Conservation (phyloP, 257 asterid species). For the Plectranthus barbatus region DNA sequence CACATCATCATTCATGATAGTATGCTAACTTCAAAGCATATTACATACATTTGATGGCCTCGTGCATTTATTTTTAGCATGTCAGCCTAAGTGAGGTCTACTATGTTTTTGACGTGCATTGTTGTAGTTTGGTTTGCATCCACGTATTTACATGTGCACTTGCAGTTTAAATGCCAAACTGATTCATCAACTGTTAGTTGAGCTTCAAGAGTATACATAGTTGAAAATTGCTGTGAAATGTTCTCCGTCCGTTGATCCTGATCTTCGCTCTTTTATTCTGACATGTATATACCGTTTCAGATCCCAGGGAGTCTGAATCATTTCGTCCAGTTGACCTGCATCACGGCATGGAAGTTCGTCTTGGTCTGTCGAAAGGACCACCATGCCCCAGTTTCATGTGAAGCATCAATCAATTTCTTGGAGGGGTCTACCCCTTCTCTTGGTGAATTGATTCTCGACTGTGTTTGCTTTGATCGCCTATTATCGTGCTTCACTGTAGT, state of each 20-base stretch:
- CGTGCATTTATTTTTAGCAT: neutral
- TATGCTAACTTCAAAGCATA: neutral
- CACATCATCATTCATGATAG: neutral
- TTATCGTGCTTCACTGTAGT: too few relatives aligned
- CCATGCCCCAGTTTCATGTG: conserved; percentile 73
- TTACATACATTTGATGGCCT: neutral
- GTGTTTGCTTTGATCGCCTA: too few relatives aligned
- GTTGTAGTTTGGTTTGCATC: neutral
- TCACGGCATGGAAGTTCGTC: conserved; percentile 93
- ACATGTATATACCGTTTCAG: conserved; percentile 31
- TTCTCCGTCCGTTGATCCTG: neutral
- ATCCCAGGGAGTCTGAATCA: conserved; percentile 87
- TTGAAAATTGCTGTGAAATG: neutral
- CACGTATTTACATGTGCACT: neutral
- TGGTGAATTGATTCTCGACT: too few relatives aligned
- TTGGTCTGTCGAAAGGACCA: conserved; percentile 81
- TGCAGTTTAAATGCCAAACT: neutral
- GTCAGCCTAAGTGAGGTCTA: too few relatives aligned
- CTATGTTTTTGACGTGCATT: too few relatives aligned
- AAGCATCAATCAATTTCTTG: conserved; percentile 16
- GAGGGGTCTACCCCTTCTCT: conserved; percentile 4
- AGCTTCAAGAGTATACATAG: neutral
- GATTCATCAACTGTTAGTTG: neutral
- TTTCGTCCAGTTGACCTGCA: conserved; percentile 70
- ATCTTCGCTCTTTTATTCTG: neutral